Evolutionary conservation across 345 rosid genomes (phyloP).

Genomic region (Eutrema yunnanense): DNA sequence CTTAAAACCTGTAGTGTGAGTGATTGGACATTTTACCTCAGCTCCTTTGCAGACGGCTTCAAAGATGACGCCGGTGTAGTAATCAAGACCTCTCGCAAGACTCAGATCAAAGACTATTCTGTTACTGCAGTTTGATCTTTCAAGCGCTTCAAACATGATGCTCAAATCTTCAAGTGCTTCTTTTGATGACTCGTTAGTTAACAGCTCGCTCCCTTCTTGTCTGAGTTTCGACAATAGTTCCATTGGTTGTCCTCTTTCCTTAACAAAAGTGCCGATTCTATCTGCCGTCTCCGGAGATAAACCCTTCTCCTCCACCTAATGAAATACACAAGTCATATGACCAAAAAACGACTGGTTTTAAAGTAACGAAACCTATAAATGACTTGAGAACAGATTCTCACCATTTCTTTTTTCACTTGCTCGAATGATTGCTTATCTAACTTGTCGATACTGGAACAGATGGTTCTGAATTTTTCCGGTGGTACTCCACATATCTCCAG

Average conservation of each 20-base stretch:
- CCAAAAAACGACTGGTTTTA: no score
- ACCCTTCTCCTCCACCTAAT: slow-evolving; percentile 64
- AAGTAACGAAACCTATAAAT: no score
- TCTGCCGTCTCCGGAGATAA: slow-evolving; percentile 64
- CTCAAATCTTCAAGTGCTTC: slow-evolving; percentile 72
- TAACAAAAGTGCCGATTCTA: slow-evolving; percentile 66
- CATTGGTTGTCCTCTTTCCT: slow-evolving; percentile 68
- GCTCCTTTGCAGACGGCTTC: slow-evolving; percentile 87
- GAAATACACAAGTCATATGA: no score
- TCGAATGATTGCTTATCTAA: slow-evolving; percentile 83
- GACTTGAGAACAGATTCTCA: slow-evolving; percentile 1
- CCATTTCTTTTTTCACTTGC: slow-evolving; percentile 90
- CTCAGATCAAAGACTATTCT: slow-evolving; percentile 92
- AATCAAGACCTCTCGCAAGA: slow-evolving; percentile 98
- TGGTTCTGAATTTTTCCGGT: slow-evolving; percentile 78
- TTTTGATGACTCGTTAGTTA: slow-evolving; percentile 51
- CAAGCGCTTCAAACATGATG: slow-evolving; percentile 78
- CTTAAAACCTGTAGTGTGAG: neutral
- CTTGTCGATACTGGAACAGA: slow-evolving; percentile 94
- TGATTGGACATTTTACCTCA: slow-evolving; percentile 44
- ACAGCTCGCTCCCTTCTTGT: slow-evolving; percentile 50
- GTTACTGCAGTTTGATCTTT: slow-evolving; percentile 62
- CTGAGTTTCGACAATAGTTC: slow-evolving; percentile 57
- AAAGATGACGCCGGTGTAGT: slow-evolving; percentile 90
- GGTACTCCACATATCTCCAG: slow-evolving; percentile 96